Evolutionary conservation across 805 yeast genomes (phyloP), one percentile per base, ranked within the genome.

Genomic region (Peterozyma xylosa): DNA sequence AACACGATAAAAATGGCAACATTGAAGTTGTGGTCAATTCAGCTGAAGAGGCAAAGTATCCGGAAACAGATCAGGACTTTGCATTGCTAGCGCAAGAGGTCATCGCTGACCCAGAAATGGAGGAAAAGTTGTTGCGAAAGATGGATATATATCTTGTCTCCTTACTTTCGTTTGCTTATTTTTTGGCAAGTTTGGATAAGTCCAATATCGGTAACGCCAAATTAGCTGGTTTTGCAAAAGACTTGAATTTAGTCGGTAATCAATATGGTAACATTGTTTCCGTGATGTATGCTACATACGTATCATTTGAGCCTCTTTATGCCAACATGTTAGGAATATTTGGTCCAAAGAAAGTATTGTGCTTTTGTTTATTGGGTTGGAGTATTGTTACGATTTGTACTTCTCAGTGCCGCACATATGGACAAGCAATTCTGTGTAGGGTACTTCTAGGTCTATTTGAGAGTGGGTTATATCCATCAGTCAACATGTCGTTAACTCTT

Each of bases 151-250:
- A 61, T 39, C 51, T 73, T 11, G 57, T 73, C 39, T 77, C 78
- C 1, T 54, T 73, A 43, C 56, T 73, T 45, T 57, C 68, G 9
- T 45, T 66, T 16, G 56, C 70, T 37, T 74, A 73, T 53, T 66
- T 74, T 45, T 59, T 71, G 38, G 68, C 78, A 3, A 65, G 67
- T 39, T 58, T 78, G 45, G 83, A 78, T 56, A 67, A 75, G 47
- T 72, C 80, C 11, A 77, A 76, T 53, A 74, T 78, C 43, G 82
- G 82, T 50, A 78, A 78, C 53, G 82, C 82, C 9, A 67, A 67
- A 36, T 65, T 73, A 2, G 81, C 78, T 11, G 82, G 83, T 3
- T 50, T 77, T 48, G 56, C 64, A 0, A 60, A 61, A 27, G 72
- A 66, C 43, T 45, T 74, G 15, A 60, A 63, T 7, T 53, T 74